Conservation (phyloP, 2,329 filamentous ascomycete genomes). For the Claviceps maximensis region DNA sequence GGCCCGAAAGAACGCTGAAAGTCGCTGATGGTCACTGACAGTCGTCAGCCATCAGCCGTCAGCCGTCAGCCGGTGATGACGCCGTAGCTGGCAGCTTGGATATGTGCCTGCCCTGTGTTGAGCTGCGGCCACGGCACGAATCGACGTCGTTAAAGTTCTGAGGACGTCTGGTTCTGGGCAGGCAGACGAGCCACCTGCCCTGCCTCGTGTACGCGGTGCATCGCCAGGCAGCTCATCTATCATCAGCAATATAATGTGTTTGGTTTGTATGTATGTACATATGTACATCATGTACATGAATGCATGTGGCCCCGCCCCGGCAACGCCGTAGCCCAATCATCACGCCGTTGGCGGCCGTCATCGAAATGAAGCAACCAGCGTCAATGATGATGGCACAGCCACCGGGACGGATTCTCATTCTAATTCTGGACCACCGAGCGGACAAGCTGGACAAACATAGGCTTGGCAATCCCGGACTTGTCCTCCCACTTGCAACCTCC, state of each 20-base stretch:
- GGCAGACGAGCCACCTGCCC: neutral
- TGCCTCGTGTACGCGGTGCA: too few species aligned
- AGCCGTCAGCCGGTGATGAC: neutral
- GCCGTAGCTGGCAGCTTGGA: neutral
- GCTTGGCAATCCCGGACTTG: slow-evolving; percentile 15
- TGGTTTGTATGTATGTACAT: too few species aligned
- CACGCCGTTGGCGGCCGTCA: neutral
- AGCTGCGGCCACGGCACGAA: neutral
- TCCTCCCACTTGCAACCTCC: neutral
- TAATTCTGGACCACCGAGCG: slow-evolving; percentile 20
- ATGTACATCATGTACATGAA: neutral
- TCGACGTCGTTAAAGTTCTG: neutral
- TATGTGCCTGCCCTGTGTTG: neutral
- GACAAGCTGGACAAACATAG: neutral
- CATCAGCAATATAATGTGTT: too few species aligned
- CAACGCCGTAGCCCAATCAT: neutral
- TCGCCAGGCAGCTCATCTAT: too few species aligned
- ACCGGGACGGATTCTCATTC: slow-evolving; percentile 15
- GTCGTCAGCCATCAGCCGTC: too few species aligned
- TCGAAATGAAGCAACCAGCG: neutral
- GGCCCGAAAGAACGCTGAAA: too few species aligned
- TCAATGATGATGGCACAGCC: slow-evolving; percentile 17
- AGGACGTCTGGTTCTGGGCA: neutral
- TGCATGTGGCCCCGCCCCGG: neutral
- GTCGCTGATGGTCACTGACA: too few species aligned